Percentiles rank a stretch among this genome's conserved stretches.
Evolutionary conservation across 2,329 filamentous ascomycete genomes (phyloP).

Genomic region (Fusarium sp.): DNA sequence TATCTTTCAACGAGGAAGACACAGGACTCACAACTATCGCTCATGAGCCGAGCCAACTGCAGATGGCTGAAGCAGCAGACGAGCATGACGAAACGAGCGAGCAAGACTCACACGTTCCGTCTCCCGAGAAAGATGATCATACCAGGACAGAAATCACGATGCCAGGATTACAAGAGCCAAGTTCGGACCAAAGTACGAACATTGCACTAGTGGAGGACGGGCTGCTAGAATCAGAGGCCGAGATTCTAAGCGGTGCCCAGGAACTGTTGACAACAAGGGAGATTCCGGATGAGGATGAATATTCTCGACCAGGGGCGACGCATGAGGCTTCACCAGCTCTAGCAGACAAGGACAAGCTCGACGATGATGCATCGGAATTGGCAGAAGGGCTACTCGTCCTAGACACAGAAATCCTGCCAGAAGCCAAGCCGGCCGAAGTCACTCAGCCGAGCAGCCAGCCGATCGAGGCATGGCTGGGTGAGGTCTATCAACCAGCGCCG

Average conservation of each 20-base stretch:
- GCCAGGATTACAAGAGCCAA: conserved; percentile 35
- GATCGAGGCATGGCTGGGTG: not conserved
- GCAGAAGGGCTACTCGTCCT: not conserved
- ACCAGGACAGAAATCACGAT: conserved; percentile 42
- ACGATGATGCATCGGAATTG: not conserved
- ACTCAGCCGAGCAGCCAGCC: too few species aligned
- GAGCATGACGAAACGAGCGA: conserved; percentile 9
- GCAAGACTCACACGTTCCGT: conserved; percentile 4
- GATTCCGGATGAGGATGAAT: not conserved
- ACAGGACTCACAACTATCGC: conserved; percentile 43
- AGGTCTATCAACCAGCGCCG: not conserved
- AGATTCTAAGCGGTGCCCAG: conserved; percentile 24
- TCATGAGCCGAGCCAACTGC: conserved; percentile 31
- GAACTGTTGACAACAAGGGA: conserved; percentile 12
- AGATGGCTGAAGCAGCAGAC: conserved; percentile 24
- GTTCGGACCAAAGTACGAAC: conserved; percentile 24
- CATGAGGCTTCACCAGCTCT: not conserved
- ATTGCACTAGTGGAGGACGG: conserved; percentile 20
- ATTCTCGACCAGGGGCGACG: not conserved
- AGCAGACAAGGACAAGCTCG: not conserved
- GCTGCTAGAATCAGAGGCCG: conserved; percentile 23
- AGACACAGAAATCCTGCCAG: not conserved
- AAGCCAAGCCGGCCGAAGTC: too few species aligned
- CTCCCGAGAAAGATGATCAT: conserved; percentile 23
- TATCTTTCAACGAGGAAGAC: conserved; percentile 38